Evolutionary conservation across 2,329 filamentous ascomycete genomes (phyloP).

Genomic region (Neonectria punicea): DNA sequence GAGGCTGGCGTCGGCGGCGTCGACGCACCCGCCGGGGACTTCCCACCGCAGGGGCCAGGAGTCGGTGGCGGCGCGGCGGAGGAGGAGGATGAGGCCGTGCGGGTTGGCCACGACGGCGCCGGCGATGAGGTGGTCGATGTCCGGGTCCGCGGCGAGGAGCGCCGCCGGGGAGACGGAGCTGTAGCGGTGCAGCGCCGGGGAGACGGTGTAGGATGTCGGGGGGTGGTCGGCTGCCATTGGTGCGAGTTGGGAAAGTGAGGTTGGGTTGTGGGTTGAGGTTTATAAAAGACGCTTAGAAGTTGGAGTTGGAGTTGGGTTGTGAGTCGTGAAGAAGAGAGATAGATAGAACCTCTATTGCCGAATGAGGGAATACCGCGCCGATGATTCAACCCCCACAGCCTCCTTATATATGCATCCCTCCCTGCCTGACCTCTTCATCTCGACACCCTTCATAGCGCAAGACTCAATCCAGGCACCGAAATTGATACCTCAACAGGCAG

Average conservation of each 20-base stretch:
- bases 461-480: conserved; percentile 8
- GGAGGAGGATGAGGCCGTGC: conserved; percentile 34
- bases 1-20: conserved; percentile 32
- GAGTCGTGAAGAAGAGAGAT: not conserved
- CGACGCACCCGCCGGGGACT: conserved; percentile 40
- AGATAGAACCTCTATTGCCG: not conserved
- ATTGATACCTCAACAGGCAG: not conserved
- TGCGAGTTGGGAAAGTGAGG: not conserved
- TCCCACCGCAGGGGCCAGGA: conserved; percentile 44
- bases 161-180: conserved; percentile 20
- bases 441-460: not conserved
- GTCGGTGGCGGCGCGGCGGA: conserved; percentile 42
- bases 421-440: not conserved
- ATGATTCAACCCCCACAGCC: conserved; percentile 5
- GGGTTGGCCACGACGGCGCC: conserved; percentile 38
- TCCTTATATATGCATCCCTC: not conserved
- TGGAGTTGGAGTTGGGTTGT: not conserved
- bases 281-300: not conserved
- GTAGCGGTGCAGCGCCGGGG: conserved; percentile 31
- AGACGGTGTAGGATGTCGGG: conserved; percentile 27
- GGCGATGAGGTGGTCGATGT: conserved; percentile 39
- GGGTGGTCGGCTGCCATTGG: conserved; percentile 1
- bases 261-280: not conserved
- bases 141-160: conserved; percentile 33
- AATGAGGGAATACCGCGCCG: not conserved